Percentiles rank a stretch among this genome's conserved stretches.
These are phyloP conservation scores for Pseudozyma sp. DNA, from an alignment of 1,284 basidiomycete genomes.

Conservation along the genomic window DNA sequence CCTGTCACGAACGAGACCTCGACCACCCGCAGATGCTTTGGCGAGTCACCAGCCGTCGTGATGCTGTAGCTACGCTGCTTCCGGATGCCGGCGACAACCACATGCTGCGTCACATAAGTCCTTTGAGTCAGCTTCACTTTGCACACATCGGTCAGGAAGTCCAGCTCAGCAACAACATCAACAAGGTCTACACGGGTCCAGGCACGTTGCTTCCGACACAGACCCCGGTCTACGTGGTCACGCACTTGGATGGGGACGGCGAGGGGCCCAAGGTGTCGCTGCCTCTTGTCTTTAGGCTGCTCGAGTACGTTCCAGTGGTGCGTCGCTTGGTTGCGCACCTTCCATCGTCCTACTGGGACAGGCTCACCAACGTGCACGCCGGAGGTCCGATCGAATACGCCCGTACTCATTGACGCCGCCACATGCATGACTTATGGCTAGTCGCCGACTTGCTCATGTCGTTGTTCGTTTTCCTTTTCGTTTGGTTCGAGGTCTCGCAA, in stretches of 20 bases:
- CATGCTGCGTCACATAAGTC: conserved; percentile 31
- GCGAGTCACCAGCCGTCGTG: conserved; percentile 46
- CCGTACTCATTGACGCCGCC: conserved; percentile 15
- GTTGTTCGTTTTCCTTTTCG: too few species aligned
- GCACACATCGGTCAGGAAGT: conserved; percentile 51
- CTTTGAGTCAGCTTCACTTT: conserved; percentile 51
- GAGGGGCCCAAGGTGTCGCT: conserved; percentile 41
- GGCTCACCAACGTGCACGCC: conserved; percentile 38
- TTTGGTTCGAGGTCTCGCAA: too few species aligned
- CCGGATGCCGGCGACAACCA: conserved; percentile 48
- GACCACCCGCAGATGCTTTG: conserved; percentile 42
- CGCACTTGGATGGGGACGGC: conserved; percentile 38
- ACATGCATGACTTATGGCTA: too few species aligned
- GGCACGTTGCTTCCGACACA: conserved; percentile 42
- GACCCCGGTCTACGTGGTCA: conserved; percentile 37
- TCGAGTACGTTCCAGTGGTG: conserved; percentile 26
- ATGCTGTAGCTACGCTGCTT: conserved; percentile 47
- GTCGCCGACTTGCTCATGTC: too few species aligned
- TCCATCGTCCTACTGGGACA: conserved; percentile 46
- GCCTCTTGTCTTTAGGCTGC: conserved; percentile 17
- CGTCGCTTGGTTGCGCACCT: conserved; percentile 31
- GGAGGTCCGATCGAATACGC: conserved; percentile 23
- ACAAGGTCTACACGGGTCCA: conserved; percentile 40
- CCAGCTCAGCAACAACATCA: conserved; percentile 28
- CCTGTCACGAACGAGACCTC: conserved; percentile 27